phyloP scores from a whole-genome alignment of 2,329 filamentous ascomycete species.

The Hypoxylon rubiginosum region DNA sequence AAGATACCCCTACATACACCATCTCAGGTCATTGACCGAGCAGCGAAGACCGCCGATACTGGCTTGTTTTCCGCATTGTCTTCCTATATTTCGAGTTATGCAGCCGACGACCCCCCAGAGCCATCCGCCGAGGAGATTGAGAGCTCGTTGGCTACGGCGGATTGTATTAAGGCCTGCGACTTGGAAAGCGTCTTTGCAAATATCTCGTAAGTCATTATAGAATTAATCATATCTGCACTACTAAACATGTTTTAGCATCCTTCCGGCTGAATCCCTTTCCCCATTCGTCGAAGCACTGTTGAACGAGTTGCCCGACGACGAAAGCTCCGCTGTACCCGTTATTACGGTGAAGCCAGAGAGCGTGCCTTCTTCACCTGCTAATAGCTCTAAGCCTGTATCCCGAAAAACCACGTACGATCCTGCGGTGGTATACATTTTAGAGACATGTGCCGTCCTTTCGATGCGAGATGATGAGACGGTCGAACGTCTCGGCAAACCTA shows the following conservation, averaged over 20 bases:
- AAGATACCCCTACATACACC: conserved; percentile 91
- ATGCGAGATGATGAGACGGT: conserved; percentile 82
- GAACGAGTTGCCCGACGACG: conserved; percentile 88
- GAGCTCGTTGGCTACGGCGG: conserved; percentile 92
- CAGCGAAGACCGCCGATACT: conserved; percentile 80
- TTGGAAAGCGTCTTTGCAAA: conserved; percentile 87
- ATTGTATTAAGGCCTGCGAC: conserved; percentile 91
- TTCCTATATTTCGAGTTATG: conserved; percentile 98
- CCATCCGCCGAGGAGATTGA: conserved; percentile 97
- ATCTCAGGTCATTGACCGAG: conserved; percentile 92
- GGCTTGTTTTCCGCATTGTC: conserved; percentile 95
- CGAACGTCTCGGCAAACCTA: conserved; percentile 78
- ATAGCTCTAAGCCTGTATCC: conserved; percentile 67
- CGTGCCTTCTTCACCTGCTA: conserved; percentile 71
- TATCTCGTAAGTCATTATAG: conserved; percentile 72
- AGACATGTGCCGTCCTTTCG: conserved; percentile 86
- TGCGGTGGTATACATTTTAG: conserved; percentile 88
- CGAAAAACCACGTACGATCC: conserved; percentile 83
- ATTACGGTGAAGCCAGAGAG: conserved; percentile 93
- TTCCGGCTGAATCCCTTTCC: conserved; percentile 71
- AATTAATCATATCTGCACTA: not conserved
- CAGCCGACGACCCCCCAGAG: conserved; percentile 96
- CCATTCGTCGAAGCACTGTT: conserved; percentile 80
- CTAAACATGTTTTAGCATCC: conserved; percentile 61
- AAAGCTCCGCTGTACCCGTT: conserved; percentile 75